Conservation (phyloP, 73 alveolate genomes). For the Symbiodinium natans region DNA sequence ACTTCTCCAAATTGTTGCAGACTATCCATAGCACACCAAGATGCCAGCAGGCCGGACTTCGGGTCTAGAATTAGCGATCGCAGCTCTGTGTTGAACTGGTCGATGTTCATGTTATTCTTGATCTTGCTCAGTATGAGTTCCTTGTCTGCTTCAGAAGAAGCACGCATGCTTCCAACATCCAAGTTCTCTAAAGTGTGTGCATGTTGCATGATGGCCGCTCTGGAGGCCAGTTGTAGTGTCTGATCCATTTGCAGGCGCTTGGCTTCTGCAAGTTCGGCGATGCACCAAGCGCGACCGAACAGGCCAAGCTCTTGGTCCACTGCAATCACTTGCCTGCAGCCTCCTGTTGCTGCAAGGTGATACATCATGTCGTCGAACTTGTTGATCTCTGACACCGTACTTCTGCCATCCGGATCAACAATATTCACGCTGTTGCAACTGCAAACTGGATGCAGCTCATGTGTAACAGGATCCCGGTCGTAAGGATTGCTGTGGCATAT, state of each 20-base stretch:
- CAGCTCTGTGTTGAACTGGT: constrained; percentile 4
- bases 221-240: neutral
- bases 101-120: neutral
- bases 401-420: constrained; percentile 17
- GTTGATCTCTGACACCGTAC: constrained; percentile 17
- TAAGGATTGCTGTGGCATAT: constrained; percentile 34
- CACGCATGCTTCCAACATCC: constrained; percentile 8
- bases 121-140: constrained; percentile 5
- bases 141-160: neutral
- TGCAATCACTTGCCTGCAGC: constrained; percentile 41
- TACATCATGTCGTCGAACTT: constrained; percentile 66
- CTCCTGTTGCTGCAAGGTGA: constrained; percentile 33
- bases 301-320: neutral
- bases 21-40: constrained; percentile 26
- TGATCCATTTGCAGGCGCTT: constrained; percentile 9
- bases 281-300: constrained; percentile 29
- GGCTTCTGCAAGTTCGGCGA: constrained; percentile 70
- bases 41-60: constrained; percentile 13
- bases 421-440: constrained; percentile 16
- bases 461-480: constrained; percentile 14
- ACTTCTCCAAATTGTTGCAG: constrained; percentile 1
- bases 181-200: neutral
- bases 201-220: neutral
- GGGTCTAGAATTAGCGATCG: constrained; percentile 13
- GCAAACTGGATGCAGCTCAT: constrained; percentile 39